Evolutionary conservation across 345 rosid genomes (phyloP).

Genomic region (Pseudoturritis turrita): DNA sequence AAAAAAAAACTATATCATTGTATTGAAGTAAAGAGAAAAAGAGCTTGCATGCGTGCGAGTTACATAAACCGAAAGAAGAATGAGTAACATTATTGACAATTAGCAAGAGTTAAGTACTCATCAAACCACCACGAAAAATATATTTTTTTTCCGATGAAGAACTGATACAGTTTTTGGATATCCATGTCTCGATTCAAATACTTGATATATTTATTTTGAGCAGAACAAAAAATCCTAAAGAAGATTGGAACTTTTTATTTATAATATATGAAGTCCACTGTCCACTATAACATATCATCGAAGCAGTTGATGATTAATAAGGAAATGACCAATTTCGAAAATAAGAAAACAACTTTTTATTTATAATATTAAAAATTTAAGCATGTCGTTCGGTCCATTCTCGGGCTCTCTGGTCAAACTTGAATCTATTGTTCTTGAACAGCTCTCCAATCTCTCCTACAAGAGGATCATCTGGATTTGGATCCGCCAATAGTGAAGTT

Average conservation of each 20-base stretch:
- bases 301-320: neutral
- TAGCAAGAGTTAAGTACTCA: no score
- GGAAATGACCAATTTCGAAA: neutral
- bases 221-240: no score
- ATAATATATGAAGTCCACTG: neutral
- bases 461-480: constrained; percentile 13
- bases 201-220: no score
- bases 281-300: neutral
- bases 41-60: no score
- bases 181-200: no score
- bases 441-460: neutral
- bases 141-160: no score
- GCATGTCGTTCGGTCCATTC: neutral
- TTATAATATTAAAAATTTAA: neutral
- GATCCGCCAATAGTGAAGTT: neutral
- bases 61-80: no score
- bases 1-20: no score
- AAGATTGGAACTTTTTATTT: neutral
- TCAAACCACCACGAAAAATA: no score
- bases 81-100: no score
- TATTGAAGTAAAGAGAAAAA: no score
- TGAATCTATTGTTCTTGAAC: neutral
- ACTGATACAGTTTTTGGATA: no score
- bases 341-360: neutral
- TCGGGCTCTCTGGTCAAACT: neutral